Base-by-base conservation (phyloP, 164 flowering plant genomes). In the Annona cherimola region DNA sequence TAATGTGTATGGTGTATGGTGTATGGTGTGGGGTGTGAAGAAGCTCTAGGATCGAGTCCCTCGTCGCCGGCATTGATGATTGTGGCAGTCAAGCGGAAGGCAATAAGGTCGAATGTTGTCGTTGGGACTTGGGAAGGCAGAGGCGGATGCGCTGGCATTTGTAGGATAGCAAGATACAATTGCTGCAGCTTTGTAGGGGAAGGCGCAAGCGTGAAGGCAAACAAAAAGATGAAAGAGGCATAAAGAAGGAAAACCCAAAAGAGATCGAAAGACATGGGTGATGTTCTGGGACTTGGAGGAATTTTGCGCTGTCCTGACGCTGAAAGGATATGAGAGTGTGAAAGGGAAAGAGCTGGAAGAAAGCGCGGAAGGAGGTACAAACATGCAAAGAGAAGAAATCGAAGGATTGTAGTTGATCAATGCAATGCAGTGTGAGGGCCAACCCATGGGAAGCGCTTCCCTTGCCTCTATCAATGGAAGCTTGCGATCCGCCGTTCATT, bases 101-200 rank as follows among this genome's bases (percentile, higher is more conserved):
- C 35, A 84, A 95, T 98, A 96, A 0, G 96, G 77, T 72, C 93
- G 98, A 0, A 88, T 90, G 0, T 87, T 63, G 4, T 77, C 84
- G 74, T 95, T 88, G 75, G 35, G 35, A 26, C 35, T 26, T 26
- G 35, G 87, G 88, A 61, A 93, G 73, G 4, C 66, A 82, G 0
- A 94, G 88, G 45, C 46, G 83, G 43, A 82, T 84, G 61, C 78
- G 80, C 7, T 60, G 77, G 5, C 97, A 68, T 5, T 12, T 63
- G 77, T 95, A 95, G 2, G 86, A 46, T 26, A 93, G 20, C 70
- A 76, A 90, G 1, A 95, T 80, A 9, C 94, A 97, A 72, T 90
- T 79, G 77, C 97, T 91, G 65, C 73, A 4, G 44, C 62, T 71
- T 0, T 42, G 62, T 63, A n/a, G 75, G 86, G 3, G 94, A 83